Percentiles rank a stretch among this genome's conserved stretches.
These are phyloP conservation scores for Apiospora arundinis DNA, from an alignment of 2,329 filamentous ascomycete species.

Conservation along the genomic window DNA sequence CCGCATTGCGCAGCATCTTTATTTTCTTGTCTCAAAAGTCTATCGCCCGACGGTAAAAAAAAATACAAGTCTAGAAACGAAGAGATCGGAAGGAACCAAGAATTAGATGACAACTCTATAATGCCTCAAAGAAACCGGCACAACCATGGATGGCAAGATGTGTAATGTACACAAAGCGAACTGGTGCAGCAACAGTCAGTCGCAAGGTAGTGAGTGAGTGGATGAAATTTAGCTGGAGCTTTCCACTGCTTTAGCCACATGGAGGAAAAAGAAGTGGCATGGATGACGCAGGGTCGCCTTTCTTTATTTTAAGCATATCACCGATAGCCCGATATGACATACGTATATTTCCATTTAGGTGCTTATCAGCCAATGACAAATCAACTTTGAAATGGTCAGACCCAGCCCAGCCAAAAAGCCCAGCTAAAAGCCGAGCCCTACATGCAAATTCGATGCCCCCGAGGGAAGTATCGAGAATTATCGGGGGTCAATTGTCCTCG, in stretches of 20 bases:
- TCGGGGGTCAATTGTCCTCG: background rate
- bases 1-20: constrained; percentile 49
- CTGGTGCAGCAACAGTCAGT: background rate
- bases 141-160: constrained; percentile 2
- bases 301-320: constrained; percentile 20
- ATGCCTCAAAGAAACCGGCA: background rate
- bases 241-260: constrained; percentile 4
- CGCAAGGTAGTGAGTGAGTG: background rate
- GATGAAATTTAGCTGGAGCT: constrained; percentile 20
- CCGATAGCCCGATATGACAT: constrained; percentile 19
- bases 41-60: background rate
- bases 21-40: background rate
- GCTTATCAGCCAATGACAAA: constrained; percentile 13
- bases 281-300: constrained; percentile 20
- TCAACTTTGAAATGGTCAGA: background rate
- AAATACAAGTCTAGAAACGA: background rate
- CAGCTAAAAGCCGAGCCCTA: background rate
- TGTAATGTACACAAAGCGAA: background rate
- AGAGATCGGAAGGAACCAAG: background rate
- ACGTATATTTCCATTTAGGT: background rate
- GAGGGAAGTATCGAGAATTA: background rate
- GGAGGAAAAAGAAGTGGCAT: constrained; percentile 7
- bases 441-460: background rate
- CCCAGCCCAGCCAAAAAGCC: background rate
- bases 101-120: background rate